Percentiles rank a stretch among this genome's conserved stretches.
phyloP scores from a whole-genome alignment of 1,284 basidiomycete species.

The Ustilago crameri region DNA sequence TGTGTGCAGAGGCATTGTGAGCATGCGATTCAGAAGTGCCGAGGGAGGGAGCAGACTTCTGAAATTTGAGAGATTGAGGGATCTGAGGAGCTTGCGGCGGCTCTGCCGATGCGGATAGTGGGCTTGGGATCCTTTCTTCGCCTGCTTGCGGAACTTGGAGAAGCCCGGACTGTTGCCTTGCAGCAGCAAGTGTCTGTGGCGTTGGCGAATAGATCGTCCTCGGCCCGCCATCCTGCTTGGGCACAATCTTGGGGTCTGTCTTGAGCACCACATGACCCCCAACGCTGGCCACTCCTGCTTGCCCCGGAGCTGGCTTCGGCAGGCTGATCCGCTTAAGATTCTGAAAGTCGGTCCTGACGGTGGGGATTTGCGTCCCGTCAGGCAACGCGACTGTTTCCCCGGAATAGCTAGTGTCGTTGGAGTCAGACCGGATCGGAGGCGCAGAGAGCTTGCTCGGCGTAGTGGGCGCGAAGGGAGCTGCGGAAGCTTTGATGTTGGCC shows the following conservation, averaged over 20 bases:
- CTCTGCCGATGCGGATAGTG: slow-evolving; percentile 23
- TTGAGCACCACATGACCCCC: slow-evolving; percentile 37
- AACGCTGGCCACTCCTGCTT: slow-evolving; percentile 13
- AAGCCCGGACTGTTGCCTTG: slow-evolving; percentile 16
- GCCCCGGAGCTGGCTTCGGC: slow-evolving; percentile 13
- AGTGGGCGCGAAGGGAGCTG: slow-evolving; percentile 24
- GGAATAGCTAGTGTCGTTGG: slow-evolving; percentile 29
- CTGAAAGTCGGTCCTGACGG: slow-evolving; percentile 48
- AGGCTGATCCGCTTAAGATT: slow-evolving; percentile 47
- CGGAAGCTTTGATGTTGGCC: slow-evolving; percentile 33
- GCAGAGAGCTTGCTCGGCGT: slow-evolving; percentile 32
- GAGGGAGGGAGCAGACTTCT: slow-evolving; percentile 15
- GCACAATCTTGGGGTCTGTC: slow-evolving; percentile 20
- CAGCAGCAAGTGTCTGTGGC: slow-evolving; percentile 43
- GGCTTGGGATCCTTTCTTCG: slow-evolving; percentile 20
- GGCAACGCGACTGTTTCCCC: slow-evolving; percentile 31
- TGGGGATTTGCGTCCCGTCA: slow-evolving; percentile 38
- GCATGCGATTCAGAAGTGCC: slow-evolving; percentile 5
- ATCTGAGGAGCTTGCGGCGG: slow-evolving; percentile 34
- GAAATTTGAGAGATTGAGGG: slow-evolving; percentile 30
- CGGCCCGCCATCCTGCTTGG: slow-evolving; percentile 33
- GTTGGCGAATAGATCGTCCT: slow-evolving; percentile 53
- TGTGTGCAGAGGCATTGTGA: not conserved
- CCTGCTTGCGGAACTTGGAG: slow-evolving; percentile 13
- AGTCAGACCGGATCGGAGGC: slow-evolving; percentile 29